Evolutionary conservation across 2,329 filamentous ascomycete species (phyloP), one percentile per base, ranked within the genome.

Genomic region (Aspergillus hiratsukae): DNA sequence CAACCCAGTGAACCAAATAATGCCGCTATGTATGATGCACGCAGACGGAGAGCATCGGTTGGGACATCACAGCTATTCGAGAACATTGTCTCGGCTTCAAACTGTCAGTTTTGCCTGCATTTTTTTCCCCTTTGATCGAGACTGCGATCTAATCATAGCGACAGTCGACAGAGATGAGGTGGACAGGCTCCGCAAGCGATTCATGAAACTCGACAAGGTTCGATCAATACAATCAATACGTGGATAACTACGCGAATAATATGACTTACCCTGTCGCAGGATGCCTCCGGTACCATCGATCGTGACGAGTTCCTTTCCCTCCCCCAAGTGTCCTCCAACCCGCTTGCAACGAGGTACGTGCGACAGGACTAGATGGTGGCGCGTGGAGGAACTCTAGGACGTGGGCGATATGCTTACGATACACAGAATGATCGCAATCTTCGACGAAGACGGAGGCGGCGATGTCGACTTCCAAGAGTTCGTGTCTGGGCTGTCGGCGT

Each of bases 391-490:
- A 14, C 10, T 49, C 27, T 17, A 23, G 28, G 49, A 41, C 11
- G 27, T 51, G 25, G 35, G 31, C 28, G 46, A 48, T 23, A 21
- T 21, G 21, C 31, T 19, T 17, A 17, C 45, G 40, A 43, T 28
- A 21, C 31, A 59, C 71, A 92, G 90, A 76, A 96, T 99, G 91
- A 99, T 99, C 70, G 93, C 94, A 57, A 99, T 97, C 68, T 97
- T 99, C 72, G 94, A 99, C 75, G 94, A 97, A 77, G 94, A 99
- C 75, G 94, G 94, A 61, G 93, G 94, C 66, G 94, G 94, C 69
- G 91, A 96, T 68, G 94, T 99, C 67, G 94, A 99, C 76, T 99
- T 99, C 76, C 91, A 97, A 72, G 94, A 99, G 76, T 99, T 99
- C 74, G 94, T 99, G 9, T 91, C 90, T 1, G 94, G 94, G 4